Evolutionary conservation across 2,329 filamentous ascomycete genomes (phyloP).

Genomic region (Elsinoe fawcettii): DNA sequence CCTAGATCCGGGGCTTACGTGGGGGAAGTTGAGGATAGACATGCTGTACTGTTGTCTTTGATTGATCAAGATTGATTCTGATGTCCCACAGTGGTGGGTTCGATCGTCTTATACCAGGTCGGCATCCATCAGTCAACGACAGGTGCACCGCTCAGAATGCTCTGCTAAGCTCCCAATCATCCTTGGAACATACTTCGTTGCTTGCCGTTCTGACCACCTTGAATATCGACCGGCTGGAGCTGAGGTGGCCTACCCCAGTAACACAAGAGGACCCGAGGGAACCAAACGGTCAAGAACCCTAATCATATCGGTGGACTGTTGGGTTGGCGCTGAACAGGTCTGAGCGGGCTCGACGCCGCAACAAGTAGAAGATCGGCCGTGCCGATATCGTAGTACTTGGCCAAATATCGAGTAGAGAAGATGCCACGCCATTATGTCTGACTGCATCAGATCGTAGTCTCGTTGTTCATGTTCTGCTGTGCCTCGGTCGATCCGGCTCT

Average conservation of each 20-base stretch:
- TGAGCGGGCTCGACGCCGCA: background rate
- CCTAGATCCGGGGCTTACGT: background rate
- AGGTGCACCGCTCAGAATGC: background rate
- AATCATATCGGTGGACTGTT: background rate
- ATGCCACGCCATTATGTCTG: background rate
- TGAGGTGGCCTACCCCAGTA: background rate
- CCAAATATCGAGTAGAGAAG: background rate
- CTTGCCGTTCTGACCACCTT: background rate
- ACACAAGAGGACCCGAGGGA: background rate
- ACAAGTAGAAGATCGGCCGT: background rate
- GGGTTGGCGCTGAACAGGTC: background rate
- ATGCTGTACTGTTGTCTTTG: slow-evolving; percentile 2
- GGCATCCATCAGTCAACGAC: background rate
- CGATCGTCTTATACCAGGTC: background rate
- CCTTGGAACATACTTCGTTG: background rate
- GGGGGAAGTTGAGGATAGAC: background rate
- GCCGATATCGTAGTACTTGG: background rate
- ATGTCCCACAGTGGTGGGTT: background rate
- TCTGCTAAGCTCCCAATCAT: background rate
- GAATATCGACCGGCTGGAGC: slow-evolving; percentile 2
- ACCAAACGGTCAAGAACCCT: background rate
- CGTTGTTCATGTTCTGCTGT: background rate
- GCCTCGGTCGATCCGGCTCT: background rate
- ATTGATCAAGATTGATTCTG: background rate
- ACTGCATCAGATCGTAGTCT: background rate